A percentile compares a stretch with the other conserved stretches of the same genome.
phyloP scores from a whole-genome alignment of 352 stramenopile species.

The Pythium dissotocum region DNA sequence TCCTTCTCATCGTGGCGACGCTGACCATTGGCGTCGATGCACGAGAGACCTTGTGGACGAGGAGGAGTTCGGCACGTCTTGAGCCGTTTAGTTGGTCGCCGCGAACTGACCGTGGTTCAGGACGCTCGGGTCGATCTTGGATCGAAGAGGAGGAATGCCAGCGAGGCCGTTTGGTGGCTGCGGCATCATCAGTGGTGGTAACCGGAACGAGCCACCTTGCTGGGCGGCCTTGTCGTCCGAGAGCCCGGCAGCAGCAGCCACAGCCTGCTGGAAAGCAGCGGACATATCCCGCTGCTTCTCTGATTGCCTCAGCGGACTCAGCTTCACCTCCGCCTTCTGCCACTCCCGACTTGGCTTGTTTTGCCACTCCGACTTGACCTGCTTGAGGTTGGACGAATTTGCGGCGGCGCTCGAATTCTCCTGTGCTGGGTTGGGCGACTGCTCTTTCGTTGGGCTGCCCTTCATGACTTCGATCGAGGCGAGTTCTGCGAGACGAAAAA shows the following conservation, averaged over 20 bases:
- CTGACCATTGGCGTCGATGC: constrained; percentile 11
- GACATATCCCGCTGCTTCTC: constrained; percentile 32
- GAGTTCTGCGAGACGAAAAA: constrained; percentile 76
- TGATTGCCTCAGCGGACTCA: constrained; percentile 53
- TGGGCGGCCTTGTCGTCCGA: constrained; percentile 1
- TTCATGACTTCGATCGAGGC: constrained; percentile 76
- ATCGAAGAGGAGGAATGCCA: constrained; percentile 67
- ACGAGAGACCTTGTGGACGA: background rate
- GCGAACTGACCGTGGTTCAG: constrained; percentile 52
- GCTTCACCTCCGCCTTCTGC: constrained; percentile 61
- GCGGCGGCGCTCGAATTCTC: constrained; percentile 22
- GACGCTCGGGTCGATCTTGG: constrained; percentile 77
- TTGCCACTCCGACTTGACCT: constrained; percentile 30
- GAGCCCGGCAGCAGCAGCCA: constrained; percentile 24
- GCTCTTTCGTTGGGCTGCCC: constrained; percentile 8
- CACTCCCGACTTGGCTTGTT: constrained; percentile 43
- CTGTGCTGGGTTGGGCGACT: constrained; percentile 22
- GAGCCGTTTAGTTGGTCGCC: constrained; percentile 40
- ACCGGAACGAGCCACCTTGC: constrained; percentile 34
- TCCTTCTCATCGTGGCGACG: background rate
- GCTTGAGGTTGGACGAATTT: constrained; percentile 25
- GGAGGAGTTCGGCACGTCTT: background rate
- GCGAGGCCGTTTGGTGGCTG: constrained; percentile 39
- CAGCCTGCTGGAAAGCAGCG: constrained; percentile 24
- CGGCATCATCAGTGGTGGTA: constrained; percentile 66